Percentiles rank a stretch among this genome's conserved stretches.
Conservation (phyloP, 345 rosid genomes). For the Hevea brasiliensis region DNA sequence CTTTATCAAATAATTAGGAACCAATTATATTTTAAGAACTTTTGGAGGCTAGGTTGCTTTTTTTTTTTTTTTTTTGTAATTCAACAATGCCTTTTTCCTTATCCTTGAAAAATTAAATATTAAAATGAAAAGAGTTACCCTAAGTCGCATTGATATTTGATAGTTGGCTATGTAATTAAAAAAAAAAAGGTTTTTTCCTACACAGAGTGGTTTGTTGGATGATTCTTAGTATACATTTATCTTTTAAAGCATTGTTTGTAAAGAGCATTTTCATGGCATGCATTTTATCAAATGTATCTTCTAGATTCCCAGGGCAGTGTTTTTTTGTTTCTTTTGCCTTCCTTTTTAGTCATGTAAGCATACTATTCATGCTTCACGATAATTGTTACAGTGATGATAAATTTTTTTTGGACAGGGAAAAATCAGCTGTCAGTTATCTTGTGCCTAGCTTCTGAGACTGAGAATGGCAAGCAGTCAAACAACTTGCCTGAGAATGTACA, state of each 20-base stretch:
- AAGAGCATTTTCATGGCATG: not conserved
- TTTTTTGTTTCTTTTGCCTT: not conserved
- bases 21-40: too few species aligned
- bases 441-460: slow-evolving; percentile 55
- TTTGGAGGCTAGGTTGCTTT: not conserved
- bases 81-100: not conserved
- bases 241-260: not conserved
- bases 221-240: not conserved
- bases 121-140: not conserved
- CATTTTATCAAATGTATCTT: not conserved
- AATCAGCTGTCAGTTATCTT: slow-evolving; percentile 56
- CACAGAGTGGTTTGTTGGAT: not conserved
- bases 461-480: slow-evolving; percentile 30
- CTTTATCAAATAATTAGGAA: not conserved
- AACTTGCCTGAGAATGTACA: slow-evolving; percentile 47
- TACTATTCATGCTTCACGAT: not conserved
- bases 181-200: too few species aligned
- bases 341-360: not conserved
- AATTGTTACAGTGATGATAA: slow-evolving; percentile 11
- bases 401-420: slow-evolving; percentile 51
- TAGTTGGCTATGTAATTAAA: not conserved
- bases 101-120: too few species aligned
- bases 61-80: too few species aligned
- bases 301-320: not conserved
- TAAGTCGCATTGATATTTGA: not conserved